Conservation (phyloP, 1,139 yeast genomes). For the Saccharomyces pastorianus region DNA sequence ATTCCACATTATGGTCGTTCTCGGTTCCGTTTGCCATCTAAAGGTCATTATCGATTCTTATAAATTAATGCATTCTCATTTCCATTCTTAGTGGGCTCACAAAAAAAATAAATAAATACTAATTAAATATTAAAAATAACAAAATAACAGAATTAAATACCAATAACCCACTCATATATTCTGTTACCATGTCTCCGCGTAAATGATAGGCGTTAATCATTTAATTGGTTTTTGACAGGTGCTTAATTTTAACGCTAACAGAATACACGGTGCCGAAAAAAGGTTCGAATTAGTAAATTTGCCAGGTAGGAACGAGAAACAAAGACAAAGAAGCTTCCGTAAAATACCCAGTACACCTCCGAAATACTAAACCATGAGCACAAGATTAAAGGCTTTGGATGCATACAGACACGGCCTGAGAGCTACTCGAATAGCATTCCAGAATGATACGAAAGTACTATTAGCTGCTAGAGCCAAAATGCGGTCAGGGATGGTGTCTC, state of each 20-base stretch:
- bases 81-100: neutral
- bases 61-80: conserved; percentile 17
- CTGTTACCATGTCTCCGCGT: too few species aligned
- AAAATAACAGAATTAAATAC: neutral
- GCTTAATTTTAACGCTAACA: too few species aligned
- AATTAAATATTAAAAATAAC: neutral
- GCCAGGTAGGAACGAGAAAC: too few species aligned
- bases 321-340: neutral
- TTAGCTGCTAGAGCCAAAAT: conserved; percentile 59
- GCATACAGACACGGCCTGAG: conserved; percentile 67
- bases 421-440: conserved; percentile 64
- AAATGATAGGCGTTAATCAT: too few species aligned
- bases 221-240: too few species aligned
- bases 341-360: too few species aligned
- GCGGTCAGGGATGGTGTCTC: conserved; percentile 48
- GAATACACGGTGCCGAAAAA: too few species aligned
- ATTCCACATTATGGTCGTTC: conserved; percentile 72
- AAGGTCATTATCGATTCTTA: conserved; percentile 45
- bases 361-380: neutral
- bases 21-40: conserved; percentile 76
- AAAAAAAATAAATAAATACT: neutral
- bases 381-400: conserved; percentile 31
- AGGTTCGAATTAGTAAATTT: too few species aligned
- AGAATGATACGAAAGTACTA: conserved; percentile 46
- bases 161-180: neutral